Conservation (phyloP, 1,284 basidiomycete genomes). For the Sphagnurus paluster region DNA sequence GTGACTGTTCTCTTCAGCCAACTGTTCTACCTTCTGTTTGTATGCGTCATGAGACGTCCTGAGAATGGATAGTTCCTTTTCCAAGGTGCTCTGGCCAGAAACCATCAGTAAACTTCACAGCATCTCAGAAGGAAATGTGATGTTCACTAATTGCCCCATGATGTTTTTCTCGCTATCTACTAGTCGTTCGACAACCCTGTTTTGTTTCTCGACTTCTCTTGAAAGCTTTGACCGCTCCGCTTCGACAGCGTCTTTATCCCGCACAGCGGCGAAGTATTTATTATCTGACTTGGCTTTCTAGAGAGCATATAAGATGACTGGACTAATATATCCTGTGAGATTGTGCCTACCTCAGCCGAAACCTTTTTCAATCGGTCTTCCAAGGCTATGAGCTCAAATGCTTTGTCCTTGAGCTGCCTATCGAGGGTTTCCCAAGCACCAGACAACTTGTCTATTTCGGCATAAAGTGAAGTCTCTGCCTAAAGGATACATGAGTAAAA, state of each 20-base stretch:
- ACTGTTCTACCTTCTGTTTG: slow-evolving; percentile 33
- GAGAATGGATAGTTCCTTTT: slow-evolving; percentile 40
- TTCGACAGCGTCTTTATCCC: slow-evolving; percentile 84
- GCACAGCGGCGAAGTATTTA: slow-evolving; percentile 91
- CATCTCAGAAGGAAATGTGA: not conserved
- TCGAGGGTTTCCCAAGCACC: slow-evolving; percentile 89
- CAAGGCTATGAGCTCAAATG: slow-evolving; percentile 75
- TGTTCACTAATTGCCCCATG: slow-evolving; percentile 55
- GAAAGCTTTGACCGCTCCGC: slow-evolving; percentile 72
- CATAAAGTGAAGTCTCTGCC: slow-evolving; percentile 78
- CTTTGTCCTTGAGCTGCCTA: slow-evolving; percentile 80
- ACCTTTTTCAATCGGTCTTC: slow-evolving; percentile 77
- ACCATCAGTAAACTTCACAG: slow-evolving; percentile 4
- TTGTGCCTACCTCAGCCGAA: slow-evolving; percentile 57
- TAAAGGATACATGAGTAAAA: slow-evolving; percentile 30
- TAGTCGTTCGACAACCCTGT: slow-evolving; percentile 72
- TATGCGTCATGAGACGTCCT: slow-evolving; percentile 35
- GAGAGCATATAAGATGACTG: slow-evolving; percentile 6
- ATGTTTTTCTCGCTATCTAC: slow-evolving; percentile 67
- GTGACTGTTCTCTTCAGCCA: slow-evolving; percentile 41
- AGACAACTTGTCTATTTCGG: slow-evolving; percentile 86
- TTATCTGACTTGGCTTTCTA: slow-evolving; percentile 88
- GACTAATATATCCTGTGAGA: not conserved
- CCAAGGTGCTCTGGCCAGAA: slow-evolving; percentile 44
- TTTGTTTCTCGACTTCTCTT: slow-evolving; percentile 71